A percentile compares a stretch with the other conserved stretches of the same genome.
Evolutionary conservation across 2,329 filamentous ascomycete genomes (phyloP).

Genomic region (Ascosphaera acerosa): DNA sequence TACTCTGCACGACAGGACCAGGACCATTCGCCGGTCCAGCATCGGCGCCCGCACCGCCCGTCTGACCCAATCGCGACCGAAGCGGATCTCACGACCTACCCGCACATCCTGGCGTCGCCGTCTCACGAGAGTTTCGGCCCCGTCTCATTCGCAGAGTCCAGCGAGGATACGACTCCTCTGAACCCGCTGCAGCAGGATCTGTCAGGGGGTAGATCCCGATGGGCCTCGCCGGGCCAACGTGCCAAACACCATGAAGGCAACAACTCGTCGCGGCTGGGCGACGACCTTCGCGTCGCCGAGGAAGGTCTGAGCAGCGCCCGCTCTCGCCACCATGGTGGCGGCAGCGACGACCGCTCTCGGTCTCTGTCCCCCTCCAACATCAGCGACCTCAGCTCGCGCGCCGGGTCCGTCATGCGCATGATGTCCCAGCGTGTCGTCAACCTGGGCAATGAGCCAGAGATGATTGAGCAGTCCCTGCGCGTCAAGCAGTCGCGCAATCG

Average conservation of each 20-base stretch:
- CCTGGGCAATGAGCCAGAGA: constrained; percentile 73
- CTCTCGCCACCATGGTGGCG: background rate
- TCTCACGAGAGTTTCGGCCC: background rate
- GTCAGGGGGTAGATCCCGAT: constrained; percentile 4
- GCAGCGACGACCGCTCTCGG: constrained; percentile 12
- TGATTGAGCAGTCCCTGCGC: constrained; percentile 45
- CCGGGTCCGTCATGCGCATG: constrained; percentile 50
- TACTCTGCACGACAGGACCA: too few species aligned
- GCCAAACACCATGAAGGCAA: too few species aligned
- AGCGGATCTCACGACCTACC: constrained; percentile 2
- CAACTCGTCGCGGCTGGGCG: constrained; percentile 3
- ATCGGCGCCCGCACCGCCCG: background rate
- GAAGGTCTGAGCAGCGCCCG: constrained; percentile 10
- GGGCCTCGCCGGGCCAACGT: background rate
- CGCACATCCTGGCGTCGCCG: constrained; percentile 2
- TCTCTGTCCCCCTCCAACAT: constrained; percentile 35
- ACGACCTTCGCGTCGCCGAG: constrained; percentile 7
- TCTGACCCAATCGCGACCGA: background rate
- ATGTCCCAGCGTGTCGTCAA: constrained; percentile 98
- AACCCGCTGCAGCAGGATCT: constrained; percentile 3
- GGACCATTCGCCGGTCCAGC: background rate
- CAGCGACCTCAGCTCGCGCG: constrained; percentile 22
- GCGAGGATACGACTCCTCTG: background rate
- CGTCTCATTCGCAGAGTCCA: background rate
- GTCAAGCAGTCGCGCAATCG: constrained; percentile 22